phyloP scores from a whole-genome alignment of 1,284 basidiomycete genomes.

The Irpex lacteus region DNA sequence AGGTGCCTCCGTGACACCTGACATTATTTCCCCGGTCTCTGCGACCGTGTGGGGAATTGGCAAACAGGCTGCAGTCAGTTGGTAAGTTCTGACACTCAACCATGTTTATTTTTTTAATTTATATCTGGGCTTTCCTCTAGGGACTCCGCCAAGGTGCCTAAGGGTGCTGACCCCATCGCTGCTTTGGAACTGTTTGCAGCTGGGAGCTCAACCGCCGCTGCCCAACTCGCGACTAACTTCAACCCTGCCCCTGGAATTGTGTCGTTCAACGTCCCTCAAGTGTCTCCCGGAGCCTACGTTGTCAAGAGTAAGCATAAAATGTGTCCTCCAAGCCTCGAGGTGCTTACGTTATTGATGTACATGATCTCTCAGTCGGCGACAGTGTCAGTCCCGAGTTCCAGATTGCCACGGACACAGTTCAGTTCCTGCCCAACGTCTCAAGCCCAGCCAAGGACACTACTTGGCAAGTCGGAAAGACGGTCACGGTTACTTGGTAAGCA shows the following conservation, averaged over 20 bases:
- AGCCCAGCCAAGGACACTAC: background rate
- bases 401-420: background rate
- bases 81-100: background rate
- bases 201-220: background rate
- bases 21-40: constrained; percentile 4
- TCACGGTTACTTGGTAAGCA: constrained; percentile 3
- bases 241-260: background rate
- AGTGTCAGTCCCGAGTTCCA: constrained; percentile 1
- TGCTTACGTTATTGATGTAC: background rate
- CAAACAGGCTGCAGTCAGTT: constrained; percentile 4
- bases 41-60: constrained; percentile 8
- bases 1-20: constrained; percentile 2
- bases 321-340: background rate
- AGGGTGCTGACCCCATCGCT: constrained; percentile 1
- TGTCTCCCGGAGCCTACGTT: constrained; percentile 4
- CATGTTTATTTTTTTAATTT: background rate
- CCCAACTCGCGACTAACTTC: constrained; percentile 5
- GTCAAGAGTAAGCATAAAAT: constrained; percentile 5
- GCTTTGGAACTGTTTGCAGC: constrained; percentile 2
- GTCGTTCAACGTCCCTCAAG: constrained; percentile 5
- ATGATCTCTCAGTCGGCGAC: background rate
- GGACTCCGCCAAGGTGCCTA: constrained; percentile 8
- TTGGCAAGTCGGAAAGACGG: constrained; percentile 3
- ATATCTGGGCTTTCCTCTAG: background rate
- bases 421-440: constrained; percentile 1